Evolutionary conservation across 164 flowering plant species (phyloP), one percentile per base, ranked within the genome.

Genomic region (Tinospora cordifolia): DNA sequence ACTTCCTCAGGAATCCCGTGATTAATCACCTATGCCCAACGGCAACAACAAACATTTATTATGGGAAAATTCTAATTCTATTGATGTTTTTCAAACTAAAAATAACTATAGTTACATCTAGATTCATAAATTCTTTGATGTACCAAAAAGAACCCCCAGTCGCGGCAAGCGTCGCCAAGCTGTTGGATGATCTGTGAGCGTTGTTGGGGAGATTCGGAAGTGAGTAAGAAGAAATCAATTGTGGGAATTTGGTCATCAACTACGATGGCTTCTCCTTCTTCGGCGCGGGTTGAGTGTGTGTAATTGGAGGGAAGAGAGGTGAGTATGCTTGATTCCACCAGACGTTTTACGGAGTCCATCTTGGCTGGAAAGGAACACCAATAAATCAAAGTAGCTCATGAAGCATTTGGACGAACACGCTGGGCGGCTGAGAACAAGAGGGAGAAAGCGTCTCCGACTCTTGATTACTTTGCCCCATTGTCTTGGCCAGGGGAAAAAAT

Each of bases 121-220:
- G 22, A 12, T 6, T 17, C 21, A 3, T 46, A 19, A 34, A 25
- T 7, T 36, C 0, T 3, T 40, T 44, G 58, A 15, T 22, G 1
- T 80, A 88, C 92, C 86, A 80, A 81, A 83, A 91, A 91, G 85
- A 89, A 87, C n/a, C 94, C 94, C 97, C 97, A 91, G 4, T 88
- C 86, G 12, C 63, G 74, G 69, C 94, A 87, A 0, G 93, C 95
- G 8, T 76, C 62, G 58, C 78, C 82, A 19, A 91, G 84, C 25
- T 83, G 77, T 0, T 75, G 75, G 74, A 91, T 68, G 41, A 65
- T 65, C 72, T 77, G 72, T 58, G 85, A 81, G 21, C 91, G 85
- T 76, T 80, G 87, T 44, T 78, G 72, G 9, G 84, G 82, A 47
- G 71, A 41, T 8, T 65, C 67, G 1, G 86, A 81, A 4, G 75